Evolutionary conservation across 768 basidiomycete species (phyloP).

Genomic region (Leccinum aurantiacum): DNA sequence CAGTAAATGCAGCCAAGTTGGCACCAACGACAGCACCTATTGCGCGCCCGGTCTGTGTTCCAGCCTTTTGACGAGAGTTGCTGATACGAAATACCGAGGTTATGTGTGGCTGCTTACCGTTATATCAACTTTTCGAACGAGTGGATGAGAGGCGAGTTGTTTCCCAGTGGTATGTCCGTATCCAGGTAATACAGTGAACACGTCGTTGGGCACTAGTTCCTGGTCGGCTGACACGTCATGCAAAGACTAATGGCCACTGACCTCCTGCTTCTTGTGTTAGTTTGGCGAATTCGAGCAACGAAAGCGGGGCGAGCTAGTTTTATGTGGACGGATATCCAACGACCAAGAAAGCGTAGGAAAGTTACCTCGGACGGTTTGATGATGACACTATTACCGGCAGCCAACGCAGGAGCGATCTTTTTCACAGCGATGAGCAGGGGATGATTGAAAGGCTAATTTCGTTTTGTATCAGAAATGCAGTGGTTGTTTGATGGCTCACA

Average conservation of each 20-base stretch:
- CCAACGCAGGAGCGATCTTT: conserved; percentile 83
- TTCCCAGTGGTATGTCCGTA: conserved; percentile 62
- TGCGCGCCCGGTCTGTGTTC: conserved; percentile 73
- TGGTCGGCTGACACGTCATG: background rate
- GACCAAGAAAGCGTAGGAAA: background rate
- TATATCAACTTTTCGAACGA: conserved; percentile 79
- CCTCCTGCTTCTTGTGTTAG: conserved; percentile 67
- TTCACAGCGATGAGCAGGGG: conserved; percentile 87
- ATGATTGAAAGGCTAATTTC: conserved; percentile 77
- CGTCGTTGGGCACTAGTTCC: conserved; percentile 67
- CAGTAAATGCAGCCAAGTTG: conserved; percentile 75
- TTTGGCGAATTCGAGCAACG: conserved; percentile 73
- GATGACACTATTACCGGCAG: conserved; percentile 81
- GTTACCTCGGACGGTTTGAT: conserved; percentile 78
- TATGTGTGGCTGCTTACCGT: conserved; percentile 50
- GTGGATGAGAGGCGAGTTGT: conserved; percentile 61
- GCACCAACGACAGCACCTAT: conserved; percentile 71
- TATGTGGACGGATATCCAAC: background rate
- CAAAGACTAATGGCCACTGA: conserved; percentile 31
- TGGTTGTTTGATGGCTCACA: conserved; percentile 38
- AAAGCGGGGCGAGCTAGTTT: conserved; percentile 68
- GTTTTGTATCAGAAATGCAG: background rate
- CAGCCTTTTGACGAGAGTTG: conserved; percentile 49
- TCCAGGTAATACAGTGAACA: conserved; percentile 76
- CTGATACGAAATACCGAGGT: background rate